phyloP scores from a whole-genome alignment of 495 filamentous ascomycete species.

The Aspergillus haitiensis region DNA sequence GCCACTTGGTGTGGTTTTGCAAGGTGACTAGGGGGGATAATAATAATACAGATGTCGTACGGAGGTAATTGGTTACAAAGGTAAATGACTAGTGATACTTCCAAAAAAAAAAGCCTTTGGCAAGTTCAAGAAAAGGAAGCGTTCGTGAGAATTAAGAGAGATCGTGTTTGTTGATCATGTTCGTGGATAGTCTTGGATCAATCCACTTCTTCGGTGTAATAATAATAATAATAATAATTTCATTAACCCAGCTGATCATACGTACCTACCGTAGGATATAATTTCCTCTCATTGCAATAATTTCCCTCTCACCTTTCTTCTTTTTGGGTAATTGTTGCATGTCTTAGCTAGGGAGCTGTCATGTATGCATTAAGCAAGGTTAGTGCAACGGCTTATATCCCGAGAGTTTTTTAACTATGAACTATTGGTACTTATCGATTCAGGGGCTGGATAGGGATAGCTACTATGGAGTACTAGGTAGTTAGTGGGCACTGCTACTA shows the following conservation, averaged over 20 bases:
- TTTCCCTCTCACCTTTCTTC: too few relatives aligned
- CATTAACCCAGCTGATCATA: too few relatives aligned
- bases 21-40: slow-evolving; percentile 5
- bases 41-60: background rate
- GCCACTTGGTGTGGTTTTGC: slow-evolving; percentile 11
- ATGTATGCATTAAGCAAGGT: slow-evolving; percentile 1
- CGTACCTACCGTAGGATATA: background rate
- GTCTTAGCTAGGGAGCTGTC: slow-evolving; percentile 3
- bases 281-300: background rate
- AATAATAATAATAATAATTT: too few relatives aligned
- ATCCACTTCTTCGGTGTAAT: too few relatives aligned
- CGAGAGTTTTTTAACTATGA: slow-evolving; percentile 9
- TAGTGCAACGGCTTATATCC: slow-evolving; percentile 15
- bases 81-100: background rate
- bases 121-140: too few relatives aligned
- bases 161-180: too few relatives aligned
- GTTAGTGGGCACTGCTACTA: background rate
- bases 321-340: background rate
- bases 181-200: too few relatives aligned
- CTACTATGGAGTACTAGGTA: too few relatives aligned
- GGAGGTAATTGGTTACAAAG: background rate
- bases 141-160: too few relatives aligned
- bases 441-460: slow-evolving; percentile 8
- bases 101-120: too few relatives aligned
- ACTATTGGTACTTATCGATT: slow-evolving; percentile 4